Base-by-base conservation (phyloP, 176 grass and related monocot genomes). In the Calamus simplicifolius region DNA sequence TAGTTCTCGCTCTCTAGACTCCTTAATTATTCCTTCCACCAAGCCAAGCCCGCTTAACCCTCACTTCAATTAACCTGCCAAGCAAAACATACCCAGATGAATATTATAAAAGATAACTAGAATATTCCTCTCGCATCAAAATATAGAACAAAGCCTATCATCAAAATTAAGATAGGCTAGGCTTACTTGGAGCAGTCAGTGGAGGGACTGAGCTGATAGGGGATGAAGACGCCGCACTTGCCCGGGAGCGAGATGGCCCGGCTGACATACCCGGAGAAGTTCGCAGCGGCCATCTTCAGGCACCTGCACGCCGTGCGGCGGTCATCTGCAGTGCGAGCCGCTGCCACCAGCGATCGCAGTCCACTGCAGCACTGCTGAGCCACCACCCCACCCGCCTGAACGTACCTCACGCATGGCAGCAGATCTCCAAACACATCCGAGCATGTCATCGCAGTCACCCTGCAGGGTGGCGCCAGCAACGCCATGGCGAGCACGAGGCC, bases 131-230 rank as follows among this genome's bases (percentile, higher is more conserved):
- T 43, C 1, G 0, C 35, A 13, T 43, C 35, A 43, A 43, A 43
- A 43, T 43, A 43, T 43, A 43, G 35, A 43, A 43, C 1, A 12
- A 13, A 43, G 1, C 35, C 8, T 2, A 3, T 10, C 35, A 43
- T n/a, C n/a, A 43, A 3, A 10, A n/a, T n/a, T n/a, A n/a, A n/a
- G n/a, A n/a, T n/a, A n/a, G n/a, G 0, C 12, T 43, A 43, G 35
- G 10, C 35, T 58, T 75, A 87, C 84, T 71, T 87, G 79, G 19
- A 18, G 84, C 84, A 87, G 79, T 87, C 52, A 2, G 74, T 82
- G 75, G 74, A 79, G 48, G 74, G 17, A 61, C 27, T 79, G 50
- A 84, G 79, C 27, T 67, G 67, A 19, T 70, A 56, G 51, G 56
- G n/a, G 4, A 79, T 16, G 67, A 7, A 18, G 61, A 79, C 70